Evolutionary conservation across 2,329 filamentous ascomycete species (phyloP), one percentile per base, ranked within the genome.

Genomic region (Daldinia sp.): DNA sequence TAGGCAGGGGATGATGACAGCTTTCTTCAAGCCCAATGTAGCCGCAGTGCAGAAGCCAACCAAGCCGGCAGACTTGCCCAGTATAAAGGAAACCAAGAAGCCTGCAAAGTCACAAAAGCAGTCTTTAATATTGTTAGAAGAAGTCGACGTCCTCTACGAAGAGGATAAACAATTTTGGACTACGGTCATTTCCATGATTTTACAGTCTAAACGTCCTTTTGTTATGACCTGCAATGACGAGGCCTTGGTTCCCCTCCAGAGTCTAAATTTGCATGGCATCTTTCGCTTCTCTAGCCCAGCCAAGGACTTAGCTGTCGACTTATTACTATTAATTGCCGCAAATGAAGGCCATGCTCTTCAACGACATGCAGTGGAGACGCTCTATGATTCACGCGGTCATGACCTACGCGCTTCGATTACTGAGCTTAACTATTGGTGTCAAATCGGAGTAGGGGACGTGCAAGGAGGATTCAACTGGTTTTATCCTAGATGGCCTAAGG

Each of bases 151-250:
- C 13, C 83, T 99, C 1, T 99, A 95, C 74, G 94, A 97, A 55
- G 94, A 98, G 74, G 95, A 99, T 75, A 94, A 93, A 76, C 90
- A 94, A 66, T 99, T 99, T 73, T 99, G 95, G 95, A 78, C 84
- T 0, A 95, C 92, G 0, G 85, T 98, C 3, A 82, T 91, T 43
- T 85, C 85, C 17, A 84, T 99, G 61, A 92, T 97, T 60, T 80
- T 83, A 8, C 90, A 93, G 70, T 97, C 95, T 0, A 97, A 93
- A 77, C 87, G 95, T 29, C 95, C 95, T 0, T 93, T 99, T 66
- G 85, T 99, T 71, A 90, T 99, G 79, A 99, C 95, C 0, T 99
- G 96, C 80, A 98, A 94, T 69, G 88, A 97, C 67, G 94, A 97
- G 75, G 84, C 81, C n/a, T 79, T 92, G n/a, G 79, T 99, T 5